Percentiles rank a stretch among this genome's conserved stretches.
These are phyloP conservation scores for Sphaerosporella brunnea DNA, from an alignment of 495 filamentous ascomycete species.

Conservation along the genomic window DNA sequence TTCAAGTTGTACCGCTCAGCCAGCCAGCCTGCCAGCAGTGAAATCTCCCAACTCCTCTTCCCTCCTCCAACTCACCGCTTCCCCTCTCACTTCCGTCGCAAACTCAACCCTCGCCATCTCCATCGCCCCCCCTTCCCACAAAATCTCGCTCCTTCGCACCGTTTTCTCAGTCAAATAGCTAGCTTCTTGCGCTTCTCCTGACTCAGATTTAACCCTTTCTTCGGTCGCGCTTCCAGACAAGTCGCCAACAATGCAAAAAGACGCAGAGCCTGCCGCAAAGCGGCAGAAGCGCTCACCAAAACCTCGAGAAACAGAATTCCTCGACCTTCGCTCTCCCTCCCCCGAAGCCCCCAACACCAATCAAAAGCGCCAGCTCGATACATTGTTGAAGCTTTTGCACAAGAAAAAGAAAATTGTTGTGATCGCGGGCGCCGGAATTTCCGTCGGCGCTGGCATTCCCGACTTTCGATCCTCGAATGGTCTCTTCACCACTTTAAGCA, in stretches of 20 bases:
- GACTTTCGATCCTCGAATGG: slow-evolving; percentile 87
- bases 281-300: slow-evolving; percentile 13
- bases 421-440: slow-evolving; percentile 90
- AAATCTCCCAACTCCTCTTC: too few relatives aligned
- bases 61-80: too few relatives aligned
- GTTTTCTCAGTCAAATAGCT: too few relatives aligned
- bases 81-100: too few relatives aligned
- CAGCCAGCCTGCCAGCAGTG: too few relatives aligned
- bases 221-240: too few relatives aligned
- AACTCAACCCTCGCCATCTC: too few relatives aligned
- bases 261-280: slow-evolving; percentile 20
- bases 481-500: slow-evolving; percentile 65
- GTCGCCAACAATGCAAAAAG: slow-evolving; percentile 22
- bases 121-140: too few relatives aligned
- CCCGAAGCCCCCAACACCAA: slow-evolving; percentile 40
- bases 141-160: too few relatives aligned
- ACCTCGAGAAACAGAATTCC: slow-evolving; percentile 13
- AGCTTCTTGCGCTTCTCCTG: too few relatives aligned
- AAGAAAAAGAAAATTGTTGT: slow-evolving; percentile 91
- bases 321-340: slow-evolving; percentile 9
- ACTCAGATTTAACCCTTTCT: too few relatives aligned
- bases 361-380: slow-evolving; percentile 43
- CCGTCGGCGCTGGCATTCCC: slow-evolving; percentile 87
- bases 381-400: slow-evolving; percentile 56
- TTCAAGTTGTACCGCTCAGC: too few relatives aligned